A percentile compares a stretch with the other conserved stretches of the same genome.
phyloP scores from a whole-genome alignment of 2,329 filamentous ascomycete species.

The Phyllosticta paracitricarpa region DNA sequence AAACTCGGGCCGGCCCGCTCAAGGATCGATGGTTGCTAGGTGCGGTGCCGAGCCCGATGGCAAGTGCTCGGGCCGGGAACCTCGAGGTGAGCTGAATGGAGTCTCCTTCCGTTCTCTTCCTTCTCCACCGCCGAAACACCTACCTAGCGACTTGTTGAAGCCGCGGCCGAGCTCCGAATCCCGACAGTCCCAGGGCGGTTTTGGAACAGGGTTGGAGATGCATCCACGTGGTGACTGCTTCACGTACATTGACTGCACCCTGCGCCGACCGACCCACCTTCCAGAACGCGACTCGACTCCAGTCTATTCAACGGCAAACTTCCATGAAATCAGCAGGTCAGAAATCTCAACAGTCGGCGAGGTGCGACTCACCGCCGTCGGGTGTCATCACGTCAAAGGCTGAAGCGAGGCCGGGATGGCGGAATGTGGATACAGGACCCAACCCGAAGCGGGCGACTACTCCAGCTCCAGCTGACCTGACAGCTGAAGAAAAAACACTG shows the following conservation, averaged over 20 bases:
- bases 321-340: neutral
- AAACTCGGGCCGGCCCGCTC: neutral
- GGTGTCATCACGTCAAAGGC: neutral
- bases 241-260: neutral
- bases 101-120: too few species aligned
- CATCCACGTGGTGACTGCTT: neutral
- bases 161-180: neutral
- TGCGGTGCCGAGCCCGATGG: too few species aligned
- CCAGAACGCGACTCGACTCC: neutral
- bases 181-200: neutral
- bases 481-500: neutral
- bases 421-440: neutral
- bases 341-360: neutral
- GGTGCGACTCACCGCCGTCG: neutral
- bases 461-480: neutral
- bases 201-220: neutral
- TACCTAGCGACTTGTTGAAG: neutral
- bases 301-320: neutral
- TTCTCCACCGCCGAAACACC: too few species aligned
- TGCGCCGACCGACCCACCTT: neutral
- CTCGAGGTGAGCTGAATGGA: too few species aligned
- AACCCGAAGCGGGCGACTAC: neutral
- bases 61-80: too few species aligned
- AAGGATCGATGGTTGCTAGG: neutral
- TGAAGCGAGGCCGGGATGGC: neutral